Conservation (phyloP, 73 alveolate genomes). For the Breviolum minutum region DNA sequence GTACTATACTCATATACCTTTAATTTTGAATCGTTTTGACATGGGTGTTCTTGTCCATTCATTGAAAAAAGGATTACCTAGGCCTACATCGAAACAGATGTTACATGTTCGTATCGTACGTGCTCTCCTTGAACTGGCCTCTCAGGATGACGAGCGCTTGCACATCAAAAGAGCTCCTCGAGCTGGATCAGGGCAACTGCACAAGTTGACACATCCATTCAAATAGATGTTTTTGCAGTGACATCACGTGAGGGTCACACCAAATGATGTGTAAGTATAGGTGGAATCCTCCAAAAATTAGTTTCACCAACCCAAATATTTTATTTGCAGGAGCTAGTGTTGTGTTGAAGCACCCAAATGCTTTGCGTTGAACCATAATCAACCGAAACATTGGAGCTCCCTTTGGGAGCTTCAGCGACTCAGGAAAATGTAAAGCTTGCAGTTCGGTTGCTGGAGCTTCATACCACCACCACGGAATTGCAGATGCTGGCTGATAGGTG, state of each 20-base stretch:
- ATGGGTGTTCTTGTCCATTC: too few species aligned
- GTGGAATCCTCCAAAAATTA: neutral
- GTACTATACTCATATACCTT: too few species aligned
- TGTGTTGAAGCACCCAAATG: neutral
- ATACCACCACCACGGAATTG: neutral
- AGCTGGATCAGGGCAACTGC: too few species aligned
- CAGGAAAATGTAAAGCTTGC: slow-evolving; percentile 28
- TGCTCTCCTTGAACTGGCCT: too few species aligned
- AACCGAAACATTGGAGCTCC: neutral
- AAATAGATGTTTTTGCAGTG: too few species aligned
- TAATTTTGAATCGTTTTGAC: too few species aligned
- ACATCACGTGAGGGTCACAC: too few species aligned
- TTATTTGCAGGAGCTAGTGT: neutral
- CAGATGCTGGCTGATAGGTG: slow-evolving; percentile 5
- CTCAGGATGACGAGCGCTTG: slow-evolving; percentile 2
- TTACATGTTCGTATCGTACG: too few species aligned
- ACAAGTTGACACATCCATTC: too few species aligned
- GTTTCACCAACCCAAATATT: neutral
- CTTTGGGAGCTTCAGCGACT: neutral
- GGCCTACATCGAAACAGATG: too few species aligned
- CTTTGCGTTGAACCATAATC: neutral
- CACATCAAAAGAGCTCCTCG: neutral
- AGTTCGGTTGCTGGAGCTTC: slow-evolving; percentile 5
- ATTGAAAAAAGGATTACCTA: too few species aligned
- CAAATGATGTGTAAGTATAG: too few species aligned